Conservation (phyloP, 345 rosid species). For the Bruguiera sexangula region DNA sequence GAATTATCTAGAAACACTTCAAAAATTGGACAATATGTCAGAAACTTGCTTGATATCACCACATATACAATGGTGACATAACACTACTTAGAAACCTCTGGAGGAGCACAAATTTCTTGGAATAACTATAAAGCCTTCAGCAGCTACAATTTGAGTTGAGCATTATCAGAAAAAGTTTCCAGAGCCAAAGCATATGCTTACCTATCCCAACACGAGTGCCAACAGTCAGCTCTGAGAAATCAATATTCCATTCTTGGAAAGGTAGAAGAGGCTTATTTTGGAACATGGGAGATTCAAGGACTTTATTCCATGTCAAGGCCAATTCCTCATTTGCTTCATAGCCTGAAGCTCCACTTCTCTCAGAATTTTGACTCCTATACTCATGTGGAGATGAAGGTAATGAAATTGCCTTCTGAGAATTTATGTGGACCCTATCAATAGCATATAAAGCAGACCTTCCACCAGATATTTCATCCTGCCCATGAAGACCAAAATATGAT, state of each 20-base stretch:
- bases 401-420: slow-evolving; percentile 90
- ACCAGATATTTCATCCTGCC: slow-evolving; percentile 54
- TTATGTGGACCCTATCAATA: slow-evolving; percentile 45
- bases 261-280: slow-evolving; percentile 68
- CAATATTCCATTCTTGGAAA: slow-evolving; percentile 89
- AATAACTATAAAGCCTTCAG: too few relatives aligned
- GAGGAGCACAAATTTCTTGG: too few relatives aligned
- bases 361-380: slow-evolving; percentile 58
- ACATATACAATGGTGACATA: too few relatives aligned
- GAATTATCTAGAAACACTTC: too few relatives aligned
- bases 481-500: slow-evolving; percentile 58
- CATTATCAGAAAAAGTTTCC: too few relatives aligned
- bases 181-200: slow-evolving; percentile 24
- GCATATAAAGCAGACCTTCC: slow-evolving; percentile 60
- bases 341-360: slow-evolving; percentile 47
- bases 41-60: too few relatives aligned
- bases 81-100: too few relatives aligned
- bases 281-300: slow-evolving; percentile 84
- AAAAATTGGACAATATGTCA: too few relatives aligned
- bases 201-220: slow-evolving; percentile 99
- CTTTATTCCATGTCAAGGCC: slow-evolving; percentile 71
- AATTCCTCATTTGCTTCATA: slow-evolving; percentile 42
- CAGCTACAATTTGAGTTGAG: too few relatives aligned
- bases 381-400: slow-evolving; percentile 90
- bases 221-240: slow-evolving; percentile 85